phyloP scores from a whole-genome alignment of 768 basidiomycete species.

The Serendipita sp. region DNA sequence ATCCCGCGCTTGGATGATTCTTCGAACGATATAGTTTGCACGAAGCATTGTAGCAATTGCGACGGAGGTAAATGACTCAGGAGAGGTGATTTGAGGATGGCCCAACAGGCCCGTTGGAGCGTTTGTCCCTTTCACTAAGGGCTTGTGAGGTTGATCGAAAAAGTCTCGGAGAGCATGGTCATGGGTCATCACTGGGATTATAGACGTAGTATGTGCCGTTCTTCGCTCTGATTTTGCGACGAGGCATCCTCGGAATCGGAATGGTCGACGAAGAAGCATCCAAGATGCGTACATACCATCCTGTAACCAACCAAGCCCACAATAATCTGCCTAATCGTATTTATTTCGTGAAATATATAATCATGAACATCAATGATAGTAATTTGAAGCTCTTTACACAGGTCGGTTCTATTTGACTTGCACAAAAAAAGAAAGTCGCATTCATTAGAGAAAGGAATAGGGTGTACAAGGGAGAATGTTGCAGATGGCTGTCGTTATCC shows the following conservation, averaged over 20 bases:
- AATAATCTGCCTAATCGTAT: too few species aligned
- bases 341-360: too few species aligned
- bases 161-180: conserved; percentile 51
- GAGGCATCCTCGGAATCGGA: conserved; percentile 6
- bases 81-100: conserved; percentile 55
- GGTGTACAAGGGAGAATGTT: neutral
- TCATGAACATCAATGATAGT: too few species aligned
- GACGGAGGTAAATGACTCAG: conserved; percentile 51
- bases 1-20: conserved; percentile 60
- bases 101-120: conserved; percentile 70
- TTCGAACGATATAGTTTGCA: conserved; percentile 67
- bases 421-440: too few species aligned
- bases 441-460: too few species aligned
- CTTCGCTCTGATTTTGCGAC: neutral
- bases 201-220: neutral
- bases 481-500: conserved; percentile 35
- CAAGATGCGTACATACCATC: neutral
- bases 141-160: conserved; percentile 48
- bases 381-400: too few species aligned
- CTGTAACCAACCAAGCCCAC: neutral
- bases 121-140: conserved; percentile 25
- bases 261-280: conserved; percentile 3
- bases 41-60: conserved; percentile 67
- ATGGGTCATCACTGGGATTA: conserved; percentile 40
- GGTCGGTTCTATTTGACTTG: too few species aligned